Percentiles rank a stretch among this genome's conserved stretches.
Conservation (phyloP, 176 grass and related monocot genomes). For the Oryza brachyantha region DNA sequence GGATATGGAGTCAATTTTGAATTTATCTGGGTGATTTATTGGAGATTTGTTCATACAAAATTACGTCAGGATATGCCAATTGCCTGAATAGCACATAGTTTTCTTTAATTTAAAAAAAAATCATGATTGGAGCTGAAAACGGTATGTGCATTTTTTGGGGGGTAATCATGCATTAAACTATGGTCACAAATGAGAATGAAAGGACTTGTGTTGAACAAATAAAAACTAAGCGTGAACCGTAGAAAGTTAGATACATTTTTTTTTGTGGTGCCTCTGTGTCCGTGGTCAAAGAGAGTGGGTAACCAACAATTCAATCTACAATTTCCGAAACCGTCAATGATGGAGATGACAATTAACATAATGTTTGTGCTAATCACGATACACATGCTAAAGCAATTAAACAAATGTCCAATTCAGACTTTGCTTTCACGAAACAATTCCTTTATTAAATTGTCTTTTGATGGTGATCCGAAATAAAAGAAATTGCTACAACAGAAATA, state of each 20-base stretch:
- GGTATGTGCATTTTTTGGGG: not conserved
- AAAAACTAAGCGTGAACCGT: not conserved
- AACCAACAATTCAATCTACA: not conserved
- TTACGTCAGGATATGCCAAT: not conserved
- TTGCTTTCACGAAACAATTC: not conserved
- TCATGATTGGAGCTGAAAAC: not conserved
- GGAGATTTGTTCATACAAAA: constrained; percentile 7
- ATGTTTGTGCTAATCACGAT: not conserved
- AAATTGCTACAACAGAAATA: not conserved
- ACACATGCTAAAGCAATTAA: not conserved
- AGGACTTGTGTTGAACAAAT: not conserved
- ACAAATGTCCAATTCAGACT: not conserved
- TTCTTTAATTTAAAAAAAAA: not conserved
- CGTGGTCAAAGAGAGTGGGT: constrained; percentile 8
- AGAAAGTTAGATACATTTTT: constrained; percentile 10
- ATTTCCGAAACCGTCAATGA: constrained; percentile 1
- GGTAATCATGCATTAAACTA: not conserved
- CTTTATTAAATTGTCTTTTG: not conserved
- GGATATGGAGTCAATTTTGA: not conserved
- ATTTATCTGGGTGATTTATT: not conserved
- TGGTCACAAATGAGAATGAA: not conserved
- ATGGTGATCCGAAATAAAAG: not conserved
- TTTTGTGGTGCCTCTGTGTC: not conserved
- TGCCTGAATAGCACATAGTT: not conserved
- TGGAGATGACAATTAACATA: not conserved